A percentile compares a stretch with the other conserved stretches of the same genome.
phyloP scores from a whole-genome alignment of 495 filamentous ascomycete genomes.

The Penicillium coprophilum region DNA sequence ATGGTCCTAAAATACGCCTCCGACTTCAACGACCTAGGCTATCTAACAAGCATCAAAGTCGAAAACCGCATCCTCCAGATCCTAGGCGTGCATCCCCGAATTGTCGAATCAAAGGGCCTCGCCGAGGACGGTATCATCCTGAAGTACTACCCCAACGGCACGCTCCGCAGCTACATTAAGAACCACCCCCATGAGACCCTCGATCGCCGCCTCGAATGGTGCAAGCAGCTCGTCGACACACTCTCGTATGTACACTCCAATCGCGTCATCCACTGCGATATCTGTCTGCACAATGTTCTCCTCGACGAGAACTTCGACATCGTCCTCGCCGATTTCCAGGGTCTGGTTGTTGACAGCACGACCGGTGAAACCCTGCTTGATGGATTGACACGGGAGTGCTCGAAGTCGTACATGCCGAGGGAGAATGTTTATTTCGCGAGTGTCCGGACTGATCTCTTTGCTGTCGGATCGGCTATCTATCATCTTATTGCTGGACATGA shows the following conservation, averaged over 20 bases:
- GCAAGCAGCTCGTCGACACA: not conserved
- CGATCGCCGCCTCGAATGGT: not conserved
- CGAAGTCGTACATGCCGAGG: constrained; percentile 25
- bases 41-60: constrained; percentile 6
- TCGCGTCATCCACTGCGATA: constrained; percentile 20
- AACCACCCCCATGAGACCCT: not conserved
- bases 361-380: constrained; percentile 12
- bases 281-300: constrained; percentile 19
- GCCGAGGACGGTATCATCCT: constrained; percentile 19
- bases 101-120: constrained; percentile 19
- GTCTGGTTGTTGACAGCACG: constrained; percentile 6
- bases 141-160: constrained; percentile 20
- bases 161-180: constrained; percentile 14
- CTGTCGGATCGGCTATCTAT: constrained; percentile 26
- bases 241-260: constrained; percentile 1
- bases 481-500: constrained; percentile 19
- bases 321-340: constrained; percentile 23
- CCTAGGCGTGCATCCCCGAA: constrained; percentile 19
- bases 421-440: constrained; percentile 4
- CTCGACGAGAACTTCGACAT: constrained; percentile 24
- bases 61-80: constrained; percentile 20
- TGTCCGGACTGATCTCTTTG: constrained; percentile 26
- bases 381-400: constrained; percentile 17
- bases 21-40: not conserved
- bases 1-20: constrained; percentile 3